Conservation (phyloP, 2,329 filamentous ascomycete species). For the Fusarium oligoseptatum region DNA sequence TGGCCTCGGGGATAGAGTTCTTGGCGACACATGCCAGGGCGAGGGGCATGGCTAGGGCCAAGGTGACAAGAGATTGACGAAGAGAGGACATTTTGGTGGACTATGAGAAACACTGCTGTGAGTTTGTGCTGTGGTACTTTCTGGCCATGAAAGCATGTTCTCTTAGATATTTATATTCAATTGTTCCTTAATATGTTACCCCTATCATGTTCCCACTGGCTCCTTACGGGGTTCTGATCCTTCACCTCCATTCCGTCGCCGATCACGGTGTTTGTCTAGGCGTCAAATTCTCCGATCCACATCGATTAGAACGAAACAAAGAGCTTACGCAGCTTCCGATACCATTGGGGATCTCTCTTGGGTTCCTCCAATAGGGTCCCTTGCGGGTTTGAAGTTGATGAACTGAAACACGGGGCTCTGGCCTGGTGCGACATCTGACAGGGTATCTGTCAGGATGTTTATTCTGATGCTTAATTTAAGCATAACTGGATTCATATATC, state of each 20-base stretch:
- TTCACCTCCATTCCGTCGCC: not conserved
- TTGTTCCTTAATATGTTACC: not conserved
- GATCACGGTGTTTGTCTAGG: constrained; percentile 1
- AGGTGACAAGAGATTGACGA: constrained; percentile 1
- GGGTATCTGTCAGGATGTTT: not conserved
- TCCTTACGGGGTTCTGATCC: not conserved
- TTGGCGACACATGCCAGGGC: constrained; percentile 47
- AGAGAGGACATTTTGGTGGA: not conserved
- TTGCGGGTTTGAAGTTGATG: not conserved
- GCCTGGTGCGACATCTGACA: not conserved
- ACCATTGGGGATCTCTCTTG: not conserved
- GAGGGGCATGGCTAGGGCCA: constrained; percentile 31
- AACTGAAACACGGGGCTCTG: not conserved
- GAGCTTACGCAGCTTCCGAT: not conserved
- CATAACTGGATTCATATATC: not conserved
- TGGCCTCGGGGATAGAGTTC: constrained; percentile 44
- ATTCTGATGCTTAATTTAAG: not conserved
- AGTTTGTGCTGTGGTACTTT: not conserved
- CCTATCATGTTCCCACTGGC: not conserved
- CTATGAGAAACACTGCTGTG: not conserved
- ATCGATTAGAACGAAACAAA: not conserved
- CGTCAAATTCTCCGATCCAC: not conserved
- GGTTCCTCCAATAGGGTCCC: not conserved
- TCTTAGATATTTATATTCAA: not conserved
- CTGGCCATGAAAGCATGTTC: not conserved